A percentile compares a stretch with the other conserved stretches of the same genome.
These are phyloP conservation scores for Coemansia erecta DNA, from an alignment of 192 early-diverging fungal genomes.

Conservation along the genomic window DNA sequence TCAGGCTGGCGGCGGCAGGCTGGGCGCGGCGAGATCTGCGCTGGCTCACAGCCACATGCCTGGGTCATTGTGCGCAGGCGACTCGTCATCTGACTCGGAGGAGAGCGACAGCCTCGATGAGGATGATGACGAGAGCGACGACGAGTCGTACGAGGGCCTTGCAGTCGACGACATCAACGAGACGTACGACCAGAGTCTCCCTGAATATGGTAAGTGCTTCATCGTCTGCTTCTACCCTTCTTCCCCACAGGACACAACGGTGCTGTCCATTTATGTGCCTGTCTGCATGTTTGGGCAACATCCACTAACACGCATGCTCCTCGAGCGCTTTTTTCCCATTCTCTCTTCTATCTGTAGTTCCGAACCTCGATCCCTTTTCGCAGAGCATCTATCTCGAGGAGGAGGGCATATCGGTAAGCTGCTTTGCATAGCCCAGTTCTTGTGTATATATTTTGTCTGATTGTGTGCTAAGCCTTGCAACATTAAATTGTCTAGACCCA, in stretches of 20 bases:
- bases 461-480: background rate
- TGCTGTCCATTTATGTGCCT: background rate
- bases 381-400: constrained; percentile 64
- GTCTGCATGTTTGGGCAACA: constrained; percentile 4
- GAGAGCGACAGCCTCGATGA: constrained; percentile 25
- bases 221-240: too few relatives aligned
- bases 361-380: constrained; percentile 38
- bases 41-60: constrained; percentile 22
- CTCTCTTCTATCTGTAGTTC: constrained; percentile 8
- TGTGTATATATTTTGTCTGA: background rate
- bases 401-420: constrained; percentile 61
- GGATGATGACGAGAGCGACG: constrained; percentile 25
- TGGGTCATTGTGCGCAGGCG: constrained; percentile 28
- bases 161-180: constrained; percentile 54
- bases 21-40: constrained; percentile 15
- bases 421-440: background rate
- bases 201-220: constrained; percentile 36
- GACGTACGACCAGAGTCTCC: constrained; percentile 49
- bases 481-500: too few relatives aligned
- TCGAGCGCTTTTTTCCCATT: background rate
- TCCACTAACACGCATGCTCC: background rate
- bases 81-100: constrained; percentile 12
- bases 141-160: constrained; percentile 48
- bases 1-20: constrained; percentile 2
- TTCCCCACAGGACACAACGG: too few relatives aligned